Percentiles rank a stretch among this genome's conserved stretches.
Evolutionary conservation across 2,329 filamentous ascomycete species (phyloP).

Genomic region (Pseudohalonectria lignicola): DNA sequence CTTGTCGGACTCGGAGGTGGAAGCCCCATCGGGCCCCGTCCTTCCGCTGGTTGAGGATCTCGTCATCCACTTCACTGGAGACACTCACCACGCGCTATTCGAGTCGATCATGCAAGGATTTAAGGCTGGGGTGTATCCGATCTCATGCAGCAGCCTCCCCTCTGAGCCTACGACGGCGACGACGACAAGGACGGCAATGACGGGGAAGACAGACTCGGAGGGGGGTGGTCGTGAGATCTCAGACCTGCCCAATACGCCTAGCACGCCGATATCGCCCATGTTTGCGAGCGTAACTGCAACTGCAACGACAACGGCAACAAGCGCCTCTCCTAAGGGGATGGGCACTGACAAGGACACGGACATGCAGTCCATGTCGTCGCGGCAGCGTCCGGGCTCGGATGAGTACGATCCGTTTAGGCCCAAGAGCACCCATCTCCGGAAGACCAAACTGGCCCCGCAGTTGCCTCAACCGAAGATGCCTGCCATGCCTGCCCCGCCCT

Average conservation of each 20-base stretch:
- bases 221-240: too few species aligned
- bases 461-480: constrained; percentile 5
- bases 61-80: constrained; percentile 40
- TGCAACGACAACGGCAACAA: background rate
- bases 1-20: constrained; percentile 15
- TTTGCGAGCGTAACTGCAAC: background rate
- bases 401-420: constrained; percentile 38
- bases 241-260: constrained; percentile 1
- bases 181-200: too few species aligned
- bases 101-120: constrained; percentile 36
- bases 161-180: too few species aligned
- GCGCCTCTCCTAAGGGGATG: too few species aligned
- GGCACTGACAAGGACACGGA: too few species aligned
- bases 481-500: too few species aligned
- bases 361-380: too few species aligned
- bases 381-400: too few species aligned
- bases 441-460: background rate
- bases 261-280: background rate
- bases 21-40: constrained; percentile 20
- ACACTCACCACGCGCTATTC: constrained; percentile 27
- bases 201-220: too few species aligned
- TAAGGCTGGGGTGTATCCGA: constrained; percentile 24
- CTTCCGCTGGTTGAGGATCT: constrained; percentile 45
- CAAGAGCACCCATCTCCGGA: constrained; percentile 5
- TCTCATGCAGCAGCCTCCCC: too few species aligned